These are phyloP conservation scores for Cynanchum wilfordii DNA, from an alignment of 257 asterid species.

Conservation along the genomic window DNA sequence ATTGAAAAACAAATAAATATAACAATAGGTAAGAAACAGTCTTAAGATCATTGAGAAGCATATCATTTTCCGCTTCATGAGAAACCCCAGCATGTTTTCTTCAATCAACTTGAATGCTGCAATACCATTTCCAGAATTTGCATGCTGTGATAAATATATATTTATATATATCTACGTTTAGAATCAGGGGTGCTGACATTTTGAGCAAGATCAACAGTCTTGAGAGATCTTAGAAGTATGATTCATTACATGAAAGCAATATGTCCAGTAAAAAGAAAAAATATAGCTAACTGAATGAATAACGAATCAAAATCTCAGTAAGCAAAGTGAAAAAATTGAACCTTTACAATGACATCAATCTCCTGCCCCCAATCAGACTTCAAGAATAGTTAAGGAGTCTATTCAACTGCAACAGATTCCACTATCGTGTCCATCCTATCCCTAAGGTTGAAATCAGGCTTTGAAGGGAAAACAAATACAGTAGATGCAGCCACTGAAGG, in stretches of 20 bases:
- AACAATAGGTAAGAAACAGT: too few species aligned
- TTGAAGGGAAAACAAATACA: conserved; percentile 74
- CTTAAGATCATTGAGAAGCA: too few species aligned
- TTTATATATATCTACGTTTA: too few species aligned
- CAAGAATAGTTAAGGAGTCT: neutral
- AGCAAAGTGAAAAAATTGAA: neutral
- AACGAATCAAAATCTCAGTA: neutral
- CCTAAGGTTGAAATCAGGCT: conserved; percentile 44
- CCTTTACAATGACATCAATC: neutral
- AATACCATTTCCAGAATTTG: too few species aligned
- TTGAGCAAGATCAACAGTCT: too few species aligned
- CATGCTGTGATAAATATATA: too few species aligned
- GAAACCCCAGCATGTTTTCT: too few species aligned
- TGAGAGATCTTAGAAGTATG: neutral
- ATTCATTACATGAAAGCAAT: neutral
- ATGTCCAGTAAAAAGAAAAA: neutral
- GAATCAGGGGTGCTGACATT: too few species aligned
- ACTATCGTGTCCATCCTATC: conserved; percentile 20
- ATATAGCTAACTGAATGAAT: neutral
- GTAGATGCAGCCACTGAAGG: conserved; percentile 61
- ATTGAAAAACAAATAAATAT: too few species aligned
- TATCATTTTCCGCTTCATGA: too few species aligned
- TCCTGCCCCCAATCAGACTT: neutral
- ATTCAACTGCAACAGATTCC: conserved; percentile 29
- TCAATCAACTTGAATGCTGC: too few species aligned